A percentile compares a stretch with the other conserved stretches of the same genome.
Evolutionary conservation across 129 eudicot genomes (phyloP).

Genomic region (Escallonia herrerae): DNA sequence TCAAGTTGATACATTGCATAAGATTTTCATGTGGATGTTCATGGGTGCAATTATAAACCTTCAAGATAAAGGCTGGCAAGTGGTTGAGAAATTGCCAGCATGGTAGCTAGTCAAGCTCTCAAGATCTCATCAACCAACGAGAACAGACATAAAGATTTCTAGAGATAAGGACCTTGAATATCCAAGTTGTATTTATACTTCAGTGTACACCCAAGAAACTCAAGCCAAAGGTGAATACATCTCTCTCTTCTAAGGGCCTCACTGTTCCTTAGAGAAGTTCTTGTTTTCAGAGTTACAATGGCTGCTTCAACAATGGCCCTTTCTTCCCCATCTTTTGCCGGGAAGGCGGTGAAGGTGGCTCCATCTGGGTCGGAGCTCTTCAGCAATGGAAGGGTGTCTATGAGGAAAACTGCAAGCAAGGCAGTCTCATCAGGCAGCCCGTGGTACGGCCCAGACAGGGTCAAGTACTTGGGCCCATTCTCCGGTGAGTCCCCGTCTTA

Average conservation of each 20-base stretch:
- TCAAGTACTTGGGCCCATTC: constrained; percentile 20
- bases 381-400: constrained; percentile 29
- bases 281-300: constrained; percentile 8
- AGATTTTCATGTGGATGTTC: neutral
- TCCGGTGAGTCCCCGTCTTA: constrained; percentile 14
- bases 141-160: constrained; percentile 20
- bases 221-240: constrained; percentile 7
- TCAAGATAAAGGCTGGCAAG: neutral
- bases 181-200: constrained; percentile 16
- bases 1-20: neutral
- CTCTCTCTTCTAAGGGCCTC: neutral
- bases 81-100: neutral
- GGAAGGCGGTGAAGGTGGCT: constrained; percentile 25
- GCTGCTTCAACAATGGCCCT: constrained; percentile 47
- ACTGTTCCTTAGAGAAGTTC: neutral
- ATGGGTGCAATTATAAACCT: neutral
- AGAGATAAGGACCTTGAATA: constrained; percentile 25
- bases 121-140: constrained; percentile 33
- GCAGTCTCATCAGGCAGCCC: constrained; percentile 2
- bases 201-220: constrained; percentile 3
- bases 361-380: constrained; percentile 22
- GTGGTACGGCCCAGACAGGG: constrained; percentile 9
- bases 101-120: neutral
- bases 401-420: constrained; percentile 27
- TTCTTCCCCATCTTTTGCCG: constrained; percentile 40